Base-by-base conservation (phyloP, 2,329 filamentous ascomycete species). In the Stemphylium lycopersici region DNA sequence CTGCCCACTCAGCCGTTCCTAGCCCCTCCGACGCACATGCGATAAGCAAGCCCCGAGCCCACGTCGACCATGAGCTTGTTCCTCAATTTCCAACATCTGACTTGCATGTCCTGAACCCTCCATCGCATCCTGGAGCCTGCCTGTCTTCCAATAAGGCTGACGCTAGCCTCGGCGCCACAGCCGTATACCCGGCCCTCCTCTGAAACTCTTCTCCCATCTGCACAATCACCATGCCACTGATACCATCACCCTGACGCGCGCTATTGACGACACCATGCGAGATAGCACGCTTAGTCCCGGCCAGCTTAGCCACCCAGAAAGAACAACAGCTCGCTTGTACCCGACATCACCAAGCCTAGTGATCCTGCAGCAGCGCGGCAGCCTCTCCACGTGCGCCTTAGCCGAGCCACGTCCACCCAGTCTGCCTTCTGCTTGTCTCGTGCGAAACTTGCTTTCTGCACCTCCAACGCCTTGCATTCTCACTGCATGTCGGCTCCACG, bases 161-260 rank as follows among this genome's bases (percentile, higher is more conserved):
- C n/a, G 47, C 47, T 49, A 26, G 34, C 26, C 37, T 15, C 47
- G 33, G 39, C 47, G 39, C 47, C 39, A 49, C 47, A 49, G 39
- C 47, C 47, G 47, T 18, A 34, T 42, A 7, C 20, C 47, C 38
- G n/a, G 15, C 6, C 31, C 13, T 42, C 31, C 13, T 42, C 20
- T 15, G 24, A 36, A 36, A 6, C 16, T 36, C 15, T n/a, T 3
- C 13, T 36, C 12, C 20, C 20, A 4, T 20, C 20, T 20, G 20
- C 20, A 20, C 20, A 20, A 24, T 24, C 5, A 24, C 6, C 3
- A 24, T 24, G 22, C 22, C 22, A 24, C 22, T 22, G 22, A 22
- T 22, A 22, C 22, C 22, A 22, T 22, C 22, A 22, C 22, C 22
- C 22, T 22, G 22, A 22, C 22, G 22, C 22, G 6, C 22, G 22